Percentiles rank a stretch among this genome's conserved stretches.
These are phyloP conservation scores for Chaetomidium leptoderma DNA, from an alignment of 495 filamentous ascomycete species.

Conservation along the genomic window DNA sequence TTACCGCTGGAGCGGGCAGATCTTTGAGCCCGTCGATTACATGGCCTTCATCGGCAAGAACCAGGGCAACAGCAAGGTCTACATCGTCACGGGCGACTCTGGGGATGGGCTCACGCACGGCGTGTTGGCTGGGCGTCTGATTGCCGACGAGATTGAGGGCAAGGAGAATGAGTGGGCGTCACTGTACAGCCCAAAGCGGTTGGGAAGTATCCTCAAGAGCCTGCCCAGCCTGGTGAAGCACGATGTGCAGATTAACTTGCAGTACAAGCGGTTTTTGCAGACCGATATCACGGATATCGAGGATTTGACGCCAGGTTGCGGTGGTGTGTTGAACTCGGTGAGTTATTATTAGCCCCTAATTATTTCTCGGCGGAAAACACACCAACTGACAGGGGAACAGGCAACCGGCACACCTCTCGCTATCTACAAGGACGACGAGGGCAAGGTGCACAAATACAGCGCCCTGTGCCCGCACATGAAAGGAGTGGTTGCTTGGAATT, in stretches of 20 bases:
- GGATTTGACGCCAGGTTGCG: conserved; percentile 44
- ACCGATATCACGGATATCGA: conserved; percentile 56
- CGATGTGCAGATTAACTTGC: conserved; percentile 52
- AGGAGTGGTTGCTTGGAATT: conserved; percentile 55
- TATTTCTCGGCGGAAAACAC: neutral
- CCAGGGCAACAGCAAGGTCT: conserved; percentile 47
- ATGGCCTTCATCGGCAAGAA: conserved; percentile 55
- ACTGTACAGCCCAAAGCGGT: conserved; percentile 48
- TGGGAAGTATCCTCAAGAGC: conserved; percentile 33
- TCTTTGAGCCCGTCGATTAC: conserved; percentile 53
- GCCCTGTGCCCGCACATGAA: conserved; percentile 56
- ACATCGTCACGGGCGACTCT: conserved; percentile 54
- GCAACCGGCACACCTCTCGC: conserved; percentile 42
- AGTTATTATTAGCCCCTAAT: neutral
- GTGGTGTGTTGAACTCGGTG: conserved; percentile 50
- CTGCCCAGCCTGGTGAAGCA: conserved; percentile 38
- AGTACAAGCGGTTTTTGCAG: conserved; percentile 54
- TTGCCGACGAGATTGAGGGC: conserved; percentile 53
- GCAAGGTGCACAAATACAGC: conserved; percentile 45
- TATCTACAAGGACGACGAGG: conserved; percentile 54
- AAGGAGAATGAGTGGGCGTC: conserved; percentile 45
- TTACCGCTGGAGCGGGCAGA: conserved; percentile 56
- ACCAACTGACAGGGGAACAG: conserved; percentile 13
- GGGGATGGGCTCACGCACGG: conserved; percentile 59
- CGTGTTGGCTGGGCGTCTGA: conserved; percentile 48